Evolutionary conservation across 352 stramenopile genomes (phyloP), one percentile per base, ranked within the genome.

Genomic region (Globisporangium radiosum): DNA sequence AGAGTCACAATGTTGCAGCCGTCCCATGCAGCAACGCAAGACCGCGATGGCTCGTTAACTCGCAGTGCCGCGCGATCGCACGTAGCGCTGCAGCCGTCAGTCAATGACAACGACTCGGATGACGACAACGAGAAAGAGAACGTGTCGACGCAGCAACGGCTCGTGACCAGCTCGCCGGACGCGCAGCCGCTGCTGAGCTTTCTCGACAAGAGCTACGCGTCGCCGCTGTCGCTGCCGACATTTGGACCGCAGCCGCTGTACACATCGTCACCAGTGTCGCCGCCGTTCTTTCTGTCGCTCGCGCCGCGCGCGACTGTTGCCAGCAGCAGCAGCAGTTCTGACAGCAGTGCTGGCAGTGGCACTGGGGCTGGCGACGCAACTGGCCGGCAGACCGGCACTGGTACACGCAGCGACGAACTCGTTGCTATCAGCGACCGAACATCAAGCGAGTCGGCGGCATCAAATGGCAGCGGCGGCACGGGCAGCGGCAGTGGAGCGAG

Each of bases 231-330:
- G 38, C 36, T 78, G 33, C 52, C 73, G 9, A 53, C 73, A 0
- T 87, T 85, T 60, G 68, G 72, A 13, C 64, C 75, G 5, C 69
- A 84, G 4, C 62, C 71, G 8, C 68, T 89, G 36, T 87, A 87
- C 39, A 70, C 72, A 5, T 48, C 63, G 11, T 65, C 72, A 8
- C 59, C 61, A 33, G 63, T 64, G 17, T 25, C 47, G 15, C 70
- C 64, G 38, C 69, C 76, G 3, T 78, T 88, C 53, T 92, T 82
- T n/a, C 49, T 88, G 33, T 82, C 71, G 13, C 65, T 89, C 53
- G 65, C 68, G 9, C 64, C 70, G 42, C 63, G 51, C 39, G 69
- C 76, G 19, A 57, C 70, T 13, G 17, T 58, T 10, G 39, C 15
- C 9, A 42, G 43, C 36, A 25, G 4, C 25, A 60, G 40, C 40